Evolutionary conservation across 169 alveolate species (phyloP), one percentile per base, ranked within the genome.

Genomic region (Cryptosporidium andersoni): DNA sequence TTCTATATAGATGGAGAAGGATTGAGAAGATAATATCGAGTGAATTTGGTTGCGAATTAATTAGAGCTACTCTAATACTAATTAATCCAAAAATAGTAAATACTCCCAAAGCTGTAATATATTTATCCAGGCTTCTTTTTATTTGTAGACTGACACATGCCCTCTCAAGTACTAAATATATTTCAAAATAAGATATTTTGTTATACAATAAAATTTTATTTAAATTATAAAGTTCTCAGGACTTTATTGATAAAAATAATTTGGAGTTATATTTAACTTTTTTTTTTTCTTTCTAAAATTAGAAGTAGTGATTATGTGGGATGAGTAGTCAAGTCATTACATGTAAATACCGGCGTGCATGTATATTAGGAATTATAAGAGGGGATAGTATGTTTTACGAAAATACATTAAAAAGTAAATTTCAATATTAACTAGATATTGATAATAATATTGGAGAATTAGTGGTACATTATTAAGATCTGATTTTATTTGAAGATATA

Each of bases 141-240:
- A 60, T 74, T 5, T 58, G 85, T 52, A 74, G 14, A 6, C 60
- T 74, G 12, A 43, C 58, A 9, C 56, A 74, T 25, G 62, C 40
- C 60, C 36, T 64, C 14, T 47, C 80, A 25, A 25, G 25, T 25
- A 25, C 25, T 25, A 25, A 25, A 25, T 0, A 25, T 25, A 25
- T 25, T 25, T 25, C 25, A 25, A 25, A 25, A 25, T 25, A 25
- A 25, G 25, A 4, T 64, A 60, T 45, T 6, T 64, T 45, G 62
- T 45, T 45, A 34, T 55, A 7, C 16, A 64, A 8, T 64, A 64
- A 47, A 45, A 36, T 4, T 12, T 14, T 25, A 62, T 1, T 4
- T 40, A 37, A 36, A n/a, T 62, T 3, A 6, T 9, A 12, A 36
- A 4, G 0, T 37, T 34, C n/a, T 2, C 8, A 7, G 40, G 37